Evolutionary conservation across 495 filamentous ascomycete genomes (phyloP).

Genomic region (Clohesyomyces aquaticus): DNA sequence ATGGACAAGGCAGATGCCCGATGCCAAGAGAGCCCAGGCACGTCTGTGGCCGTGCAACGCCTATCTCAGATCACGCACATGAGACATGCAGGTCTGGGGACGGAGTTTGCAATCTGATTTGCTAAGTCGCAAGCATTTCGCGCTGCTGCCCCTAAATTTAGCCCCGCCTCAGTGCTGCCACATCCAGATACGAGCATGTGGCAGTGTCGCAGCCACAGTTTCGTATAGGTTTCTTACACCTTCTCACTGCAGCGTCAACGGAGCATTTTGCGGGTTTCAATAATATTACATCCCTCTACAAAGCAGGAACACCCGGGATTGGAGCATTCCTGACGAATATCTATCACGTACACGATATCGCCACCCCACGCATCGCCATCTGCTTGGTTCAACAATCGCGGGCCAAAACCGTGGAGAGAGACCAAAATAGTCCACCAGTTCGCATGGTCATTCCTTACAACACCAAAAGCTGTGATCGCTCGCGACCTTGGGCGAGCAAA

Average conservation of each 20-base stretch:
- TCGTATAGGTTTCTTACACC: constrained; percentile 18
- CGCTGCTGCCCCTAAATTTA: constrained; percentile 27
- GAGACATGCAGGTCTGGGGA: constrained; percentile 22
- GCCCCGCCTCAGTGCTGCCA: constrained; percentile 5
- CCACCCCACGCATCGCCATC: constrained; percentile 14
- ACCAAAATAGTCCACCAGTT: constrained; percentile 32
- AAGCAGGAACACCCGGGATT: constrained; percentile 14
- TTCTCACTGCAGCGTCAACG: constrained; percentile 16
- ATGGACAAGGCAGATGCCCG: constrained; percentile 14
- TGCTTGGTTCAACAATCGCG: not conserved
- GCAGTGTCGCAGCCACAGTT: constrained; percentile 29
- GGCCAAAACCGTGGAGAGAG: constrained; percentile 16
- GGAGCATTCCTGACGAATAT: constrained; percentile 19
- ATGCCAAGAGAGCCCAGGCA: constrained; percentile 12
- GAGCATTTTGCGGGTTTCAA: constrained; percentile 16
- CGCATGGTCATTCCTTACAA: constrained; percentile 5
- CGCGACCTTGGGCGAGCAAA: not conserved
- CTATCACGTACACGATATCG: constrained; percentile 15
- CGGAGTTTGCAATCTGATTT: constrained; percentile 9
- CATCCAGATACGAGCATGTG: constrained; percentile 29
- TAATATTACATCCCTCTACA: constrained; percentile 22
- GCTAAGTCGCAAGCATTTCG: constrained; percentile 10
- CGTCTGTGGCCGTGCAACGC: constrained; percentile 38
- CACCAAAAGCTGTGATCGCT: not conserved
- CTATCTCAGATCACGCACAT: constrained; percentile 35